Conservation (phyloP, 2,329 filamentous ascomycete genomes). For the Ceratocystis albifundus region DNA sequence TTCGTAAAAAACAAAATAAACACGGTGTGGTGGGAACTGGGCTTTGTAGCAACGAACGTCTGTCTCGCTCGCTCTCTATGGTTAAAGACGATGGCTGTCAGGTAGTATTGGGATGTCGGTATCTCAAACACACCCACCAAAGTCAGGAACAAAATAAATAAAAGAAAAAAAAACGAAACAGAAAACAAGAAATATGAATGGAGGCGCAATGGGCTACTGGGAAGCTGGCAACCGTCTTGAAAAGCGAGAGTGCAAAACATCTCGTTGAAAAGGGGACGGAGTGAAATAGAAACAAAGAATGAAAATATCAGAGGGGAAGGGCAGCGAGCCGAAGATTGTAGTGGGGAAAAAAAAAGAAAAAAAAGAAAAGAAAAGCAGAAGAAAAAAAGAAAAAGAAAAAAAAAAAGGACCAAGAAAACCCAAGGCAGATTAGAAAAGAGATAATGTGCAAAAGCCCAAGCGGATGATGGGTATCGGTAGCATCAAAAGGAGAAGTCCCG, state of each 20-base stretch:
- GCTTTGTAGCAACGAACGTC: constrained; percentile 12
- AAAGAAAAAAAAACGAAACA: constrained; percentile 6
- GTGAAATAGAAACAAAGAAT: constrained; percentile 17
- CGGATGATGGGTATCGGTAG: too few species aligned
- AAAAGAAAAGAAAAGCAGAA: too few species aligned
- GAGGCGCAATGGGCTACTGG: constrained; percentile 19
- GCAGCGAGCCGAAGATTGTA: too few species aligned
- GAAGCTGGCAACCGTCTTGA: constrained; percentile 29
- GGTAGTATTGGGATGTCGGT: background rate
- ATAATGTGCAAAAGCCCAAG: too few species aligned
- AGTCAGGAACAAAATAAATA: background rate
- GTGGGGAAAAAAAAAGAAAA: too few species aligned
- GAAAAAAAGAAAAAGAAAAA: too few species aligned
- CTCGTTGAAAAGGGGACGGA: constrained; percentile 28
- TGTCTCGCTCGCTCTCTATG: constrained; percentile 11
- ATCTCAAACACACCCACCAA: background rate
- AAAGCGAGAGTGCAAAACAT: constrained; percentile 18
- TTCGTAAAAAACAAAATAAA: constrained; percentile 20
- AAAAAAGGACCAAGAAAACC: too few species aligned
- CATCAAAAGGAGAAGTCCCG: too few species aligned
- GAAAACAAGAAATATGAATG: constrained; percentile 24
- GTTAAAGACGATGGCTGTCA: constrained; percentile 11
- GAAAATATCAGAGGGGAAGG: too few species aligned
- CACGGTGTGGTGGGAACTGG: background rate
- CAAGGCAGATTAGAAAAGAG: too few species aligned